Conservation (phyloP, 768 basidiomycete species). For the Rossbeevera mucosa region DNA sequence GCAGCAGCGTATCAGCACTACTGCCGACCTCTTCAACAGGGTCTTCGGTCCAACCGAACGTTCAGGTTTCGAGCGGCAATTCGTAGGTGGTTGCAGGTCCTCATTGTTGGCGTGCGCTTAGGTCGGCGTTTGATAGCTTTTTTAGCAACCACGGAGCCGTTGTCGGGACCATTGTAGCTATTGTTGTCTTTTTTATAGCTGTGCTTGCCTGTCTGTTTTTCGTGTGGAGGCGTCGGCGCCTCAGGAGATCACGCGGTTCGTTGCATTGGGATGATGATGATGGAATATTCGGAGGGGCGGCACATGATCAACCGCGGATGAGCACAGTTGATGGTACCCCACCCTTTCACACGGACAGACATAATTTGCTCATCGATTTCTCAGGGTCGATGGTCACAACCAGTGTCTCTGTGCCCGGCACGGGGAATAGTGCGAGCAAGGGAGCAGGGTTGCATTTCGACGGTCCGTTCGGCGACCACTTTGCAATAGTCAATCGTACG, state of each 20-base stretch:
- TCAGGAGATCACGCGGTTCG: conserved; percentile 33
- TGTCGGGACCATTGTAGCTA: conserved; percentile 65
- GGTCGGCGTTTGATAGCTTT: conserved; percentile 42
- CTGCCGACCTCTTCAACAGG: conserved; percentile 41
- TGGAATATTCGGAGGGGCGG: conserved; percentile 18
- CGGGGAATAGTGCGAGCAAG: background rate
- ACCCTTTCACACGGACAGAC: conserved; percentile 1
- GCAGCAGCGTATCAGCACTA: conserved; percentile 38
- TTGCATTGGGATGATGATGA: conserved; percentile 25
- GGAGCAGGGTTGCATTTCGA: background rate
- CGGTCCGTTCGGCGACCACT: conserved; percentile 1
- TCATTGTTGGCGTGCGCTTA: background rate
- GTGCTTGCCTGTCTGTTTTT: conserved; percentile 41
- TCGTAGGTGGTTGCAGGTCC: conserved; percentile 23
- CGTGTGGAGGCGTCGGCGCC: conserved; percentile 35
- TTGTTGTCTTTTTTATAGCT: conserved; percentile 52
- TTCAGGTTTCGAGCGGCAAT: conserved; percentile 30
- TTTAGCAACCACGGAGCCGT: conserved; percentile 65
- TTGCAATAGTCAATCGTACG: conserved; percentile 9
- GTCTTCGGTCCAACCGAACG: conserved; percentile 44
- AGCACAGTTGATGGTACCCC: conserved; percentile 11
- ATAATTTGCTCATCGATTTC: background rate
- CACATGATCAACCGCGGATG: conserved; percentile 35
- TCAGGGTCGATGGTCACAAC: background rate
- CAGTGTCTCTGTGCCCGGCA: background rate